A percentile compares a stretch with the other conserved stretches of the same genome.
Evolutionary conservation across 331 rosid species (phyloP).

Genomic region (Phaseolus coccineus): DNA sequence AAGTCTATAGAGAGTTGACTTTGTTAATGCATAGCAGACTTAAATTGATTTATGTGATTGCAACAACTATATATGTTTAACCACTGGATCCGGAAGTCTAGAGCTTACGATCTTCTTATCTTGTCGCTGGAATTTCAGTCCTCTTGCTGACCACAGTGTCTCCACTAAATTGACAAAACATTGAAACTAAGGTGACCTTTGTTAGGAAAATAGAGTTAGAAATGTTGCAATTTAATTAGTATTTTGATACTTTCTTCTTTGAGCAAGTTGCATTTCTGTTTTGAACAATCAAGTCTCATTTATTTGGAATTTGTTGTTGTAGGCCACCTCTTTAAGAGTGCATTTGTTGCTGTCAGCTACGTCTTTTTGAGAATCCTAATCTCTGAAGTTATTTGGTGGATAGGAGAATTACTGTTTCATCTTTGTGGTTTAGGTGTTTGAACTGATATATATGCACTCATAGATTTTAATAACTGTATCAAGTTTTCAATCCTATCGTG

Average conservation of each 20-base stretch:
- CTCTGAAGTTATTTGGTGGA: background rate
- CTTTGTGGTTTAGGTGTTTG: background rate
- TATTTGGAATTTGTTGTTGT: background rate
- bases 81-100: background rate
- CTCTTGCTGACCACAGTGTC: background rate
- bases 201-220: background rate
- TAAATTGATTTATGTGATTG: background rate
- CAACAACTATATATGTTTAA: background rate
- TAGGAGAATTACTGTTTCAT: background rate
- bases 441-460: background rate
- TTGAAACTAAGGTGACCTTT: background rate
- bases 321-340: background rate
- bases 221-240: background rate
- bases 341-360: background rate
- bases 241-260: background rate
- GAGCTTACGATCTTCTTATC: background rate
- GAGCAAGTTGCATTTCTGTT: background rate
- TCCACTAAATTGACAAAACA: background rate
- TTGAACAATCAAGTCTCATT: background rate
- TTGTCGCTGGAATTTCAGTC: background rate
- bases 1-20: background rate
- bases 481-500: background rate
- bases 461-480: background rate
- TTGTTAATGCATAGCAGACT: background rate
- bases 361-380: background rate